Base-by-base conservation (phyloP, 2,329 filamentous ascomycete species). In the Aspergillus candidus region DNA sequence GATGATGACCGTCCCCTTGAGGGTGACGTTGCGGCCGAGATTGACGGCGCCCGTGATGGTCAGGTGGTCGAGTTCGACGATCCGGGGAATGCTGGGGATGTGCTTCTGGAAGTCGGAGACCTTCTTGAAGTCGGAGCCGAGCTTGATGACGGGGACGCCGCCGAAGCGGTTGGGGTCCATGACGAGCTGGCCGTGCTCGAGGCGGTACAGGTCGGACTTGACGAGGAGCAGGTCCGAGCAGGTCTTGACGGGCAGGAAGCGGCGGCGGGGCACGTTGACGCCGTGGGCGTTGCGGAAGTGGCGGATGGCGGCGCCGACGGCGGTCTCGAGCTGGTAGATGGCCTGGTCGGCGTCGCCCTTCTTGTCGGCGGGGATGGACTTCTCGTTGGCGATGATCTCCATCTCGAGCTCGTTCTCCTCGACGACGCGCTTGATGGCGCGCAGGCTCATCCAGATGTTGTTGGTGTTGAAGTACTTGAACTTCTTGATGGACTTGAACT, bases 391-490 rank as follows among this genome's bases (percentile, higher is more conserved):
- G 61, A 98, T 98, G 68, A 98, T 98, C 76, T 98, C 93, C 87
- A 98, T 94, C 74, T 90, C 87, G 43, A 98, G 84, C 77, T 97
- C 91, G 69, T 95, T 88, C 72, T 94, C 89, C 81, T 97, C 93
- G 6, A 98, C 93, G 43, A 98, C 89, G 49, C 93, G 90, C 85
- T 97, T 97, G 74, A 98, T 86, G 58, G 93, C 93, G 68, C 88
- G 84, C 61, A 96, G 80, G 76, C 95, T 95, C 79, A 98, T 86
- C 93, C 93, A 98, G 74, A 98, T 96, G 82, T 98, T 98, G 86
- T 98, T 98, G 73, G 93, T 98, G 83, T 98, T 98, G 85, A 98
- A 98, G 83, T 98, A 98, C 81, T 94, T 96, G 86, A 98, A 98
- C 81, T 98, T 98, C 85, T 98, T 98, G 80, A 98, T 98, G 38